These are phyloP conservation scores for Fusarium sp. DNA, from an alignment of 2,329 filamentous ascomycete species.

Conservation along the genomic window DNA sequence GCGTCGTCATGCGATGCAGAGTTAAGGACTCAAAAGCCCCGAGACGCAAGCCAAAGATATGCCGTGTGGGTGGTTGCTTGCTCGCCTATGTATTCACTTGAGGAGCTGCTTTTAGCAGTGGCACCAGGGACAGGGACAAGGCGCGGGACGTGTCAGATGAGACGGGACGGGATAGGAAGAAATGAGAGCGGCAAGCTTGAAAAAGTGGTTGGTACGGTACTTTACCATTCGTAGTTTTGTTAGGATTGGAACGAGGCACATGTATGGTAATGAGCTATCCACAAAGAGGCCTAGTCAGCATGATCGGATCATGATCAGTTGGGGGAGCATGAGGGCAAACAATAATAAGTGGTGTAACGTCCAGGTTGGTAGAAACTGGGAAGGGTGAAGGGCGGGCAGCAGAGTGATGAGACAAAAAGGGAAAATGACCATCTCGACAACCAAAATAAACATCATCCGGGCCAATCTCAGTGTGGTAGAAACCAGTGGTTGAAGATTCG, in stretches of 20 bases:
- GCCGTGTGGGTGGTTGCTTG: conserved; percentile 30
- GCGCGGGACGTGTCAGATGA: conserved; percentile 42
- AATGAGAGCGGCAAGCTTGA: conserved; percentile 30
- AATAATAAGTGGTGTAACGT: conserved; percentile 18
- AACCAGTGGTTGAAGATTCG: conserved; percentile 12
- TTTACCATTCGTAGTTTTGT: conserved; percentile 1
- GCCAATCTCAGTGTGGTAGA: conserved; percentile 30
- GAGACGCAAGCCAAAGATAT: conserved; percentile 39
- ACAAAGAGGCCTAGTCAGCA: conserved; percentile 19
- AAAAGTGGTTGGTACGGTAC: not conserved
- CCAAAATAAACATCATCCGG: conserved; percentile 10
- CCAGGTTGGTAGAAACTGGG: conserved; percentile 13
- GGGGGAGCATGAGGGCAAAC: conserved; percentile 25
- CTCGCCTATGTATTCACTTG: conserved; percentile 14
- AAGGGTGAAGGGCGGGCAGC: conserved; percentile 8
- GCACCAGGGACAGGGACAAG: conserved; percentile 29
- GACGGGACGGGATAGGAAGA: conserved; percentile 34
- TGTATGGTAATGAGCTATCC: conserved; percentile 1
- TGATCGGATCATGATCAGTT: conserved; percentile 38
- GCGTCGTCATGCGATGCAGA: conserved; percentile 45
- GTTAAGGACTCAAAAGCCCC: conserved; percentile 36
- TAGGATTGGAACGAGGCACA: conserved; percentile 3
- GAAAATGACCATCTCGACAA: conserved; percentile 14
- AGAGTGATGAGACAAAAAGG: conserved; percentile 23
- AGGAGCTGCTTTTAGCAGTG: conserved; percentile 26